Evolutionary conservation across 2,329 filamentous ascomycete species (phyloP), one percentile per base, ranked within the genome.

Genomic region (Myrmaecium sp.): DNA sequence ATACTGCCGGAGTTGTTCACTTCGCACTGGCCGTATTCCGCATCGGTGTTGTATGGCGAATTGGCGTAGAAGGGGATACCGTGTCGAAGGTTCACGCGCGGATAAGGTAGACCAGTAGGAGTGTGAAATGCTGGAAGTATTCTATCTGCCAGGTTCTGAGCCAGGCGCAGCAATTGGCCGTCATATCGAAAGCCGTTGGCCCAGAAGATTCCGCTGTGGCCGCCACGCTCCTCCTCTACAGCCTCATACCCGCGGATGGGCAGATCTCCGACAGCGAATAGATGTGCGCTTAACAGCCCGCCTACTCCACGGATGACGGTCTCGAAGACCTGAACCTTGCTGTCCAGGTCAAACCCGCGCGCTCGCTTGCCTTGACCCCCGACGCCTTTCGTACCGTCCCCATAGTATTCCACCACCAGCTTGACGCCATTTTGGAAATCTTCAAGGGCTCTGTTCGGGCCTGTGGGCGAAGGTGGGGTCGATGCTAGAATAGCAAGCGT

Each of bases 251-350:
- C 77, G 9, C 63, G 59, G 29, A 95, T 93, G 1, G 89, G 89
- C 30, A 98, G 55, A 30, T 92, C 83, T 17, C 84, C 89, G 13
- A 83, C 64, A 8, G 89, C 86, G 49, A 98, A 98, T 21, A 94
- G 58, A 55, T 98, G 89, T 2, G 86, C 83, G 43, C 84, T 94
- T 36, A 98, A 56, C 30, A 98, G 59, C 1, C 89, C 89, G 9
- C 89, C 89, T 23, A 92, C 69, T 10, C 86, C 89, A 31, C 89
- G 69, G 39, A 98, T 98, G 18, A 93, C 86, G 1, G 86, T 95
- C 58, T 98, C 89, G 44, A 98, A 98, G 20, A 98, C 82, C 55
- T 98, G 86, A 2, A 98, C 89, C 54, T 95, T 98, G 57, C 84
- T 93, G 52, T 98, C 86, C 21, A 93, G 60, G 50, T 98, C 82